These are phyloP conservation scores for Pythium aristosporum DNA, from an alignment of 352 stramenopile genomes.

Conservation along the genomic window DNA sequence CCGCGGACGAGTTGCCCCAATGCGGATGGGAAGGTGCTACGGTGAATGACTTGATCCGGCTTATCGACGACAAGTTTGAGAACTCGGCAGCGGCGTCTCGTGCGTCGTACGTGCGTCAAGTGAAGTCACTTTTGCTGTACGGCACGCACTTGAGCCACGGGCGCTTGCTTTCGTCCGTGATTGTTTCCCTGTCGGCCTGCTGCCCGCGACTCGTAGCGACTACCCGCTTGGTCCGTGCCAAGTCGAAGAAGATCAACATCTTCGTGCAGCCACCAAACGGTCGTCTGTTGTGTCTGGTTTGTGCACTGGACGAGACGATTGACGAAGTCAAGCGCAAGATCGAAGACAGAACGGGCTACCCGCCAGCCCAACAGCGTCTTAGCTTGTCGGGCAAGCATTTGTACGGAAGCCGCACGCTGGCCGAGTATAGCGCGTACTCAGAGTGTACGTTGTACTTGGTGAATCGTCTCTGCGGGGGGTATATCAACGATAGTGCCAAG, in stretches of 20 bases:
- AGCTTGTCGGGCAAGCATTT: not conserved
- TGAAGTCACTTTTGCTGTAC: slow-evolving; percentile 1
- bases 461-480: not conserved
- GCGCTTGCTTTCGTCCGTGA: not conserved
- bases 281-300: not conserved
- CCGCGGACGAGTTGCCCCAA: not conserved
- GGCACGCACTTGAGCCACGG: not conserved
- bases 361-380: not conserved
- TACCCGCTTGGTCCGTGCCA: not conserved
- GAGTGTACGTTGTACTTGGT: not conserved
- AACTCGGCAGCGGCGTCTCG: not conserved
- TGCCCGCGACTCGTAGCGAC: slow-evolving; percentile 8
- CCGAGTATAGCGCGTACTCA: not conserved
- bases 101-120: not conserved
- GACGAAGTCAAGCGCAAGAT: slow-evolving; percentile 8
- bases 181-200: not conserved
- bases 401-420: not conserved
- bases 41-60: not conserved
- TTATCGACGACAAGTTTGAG: not conserved
- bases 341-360: not conserved
- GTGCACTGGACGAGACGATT: slow-evolving; percentile 1
- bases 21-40: not conserved
- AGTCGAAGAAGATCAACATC: not conserved
- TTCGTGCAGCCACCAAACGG: not conserved
- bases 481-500: not conserved